A percentile compares a stretch with the other conserved stretches of the same genome.
These are phyloP conservation scores for Cladophialophora immunda DNA, from an alignment of 2,329 filamentous ascomycete genomes.

Conservation along the genomic window DNA sequence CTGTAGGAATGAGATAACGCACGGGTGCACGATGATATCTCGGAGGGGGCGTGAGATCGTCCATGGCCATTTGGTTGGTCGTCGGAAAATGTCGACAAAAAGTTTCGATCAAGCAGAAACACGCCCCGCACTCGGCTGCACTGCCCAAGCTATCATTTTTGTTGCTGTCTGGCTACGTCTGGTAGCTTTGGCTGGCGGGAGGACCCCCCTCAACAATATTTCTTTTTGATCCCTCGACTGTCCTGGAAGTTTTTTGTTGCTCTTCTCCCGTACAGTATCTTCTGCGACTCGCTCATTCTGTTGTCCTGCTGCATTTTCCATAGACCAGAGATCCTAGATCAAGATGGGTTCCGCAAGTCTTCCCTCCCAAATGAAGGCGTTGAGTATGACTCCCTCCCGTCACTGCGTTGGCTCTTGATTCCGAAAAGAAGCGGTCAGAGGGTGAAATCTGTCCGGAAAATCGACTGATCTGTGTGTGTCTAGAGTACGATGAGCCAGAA, in stretches of 20 bases:
- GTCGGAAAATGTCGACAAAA: slow-evolving; percentile 19
- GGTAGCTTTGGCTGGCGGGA: slow-evolving; percentile 10
- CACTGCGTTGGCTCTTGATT: not conserved
- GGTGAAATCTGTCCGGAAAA: not conserved
- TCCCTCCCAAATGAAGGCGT: slow-evolving; percentile 68
- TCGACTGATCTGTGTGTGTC: slow-evolving; percentile 9
- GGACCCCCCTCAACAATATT: slow-evolving; percentile 32
- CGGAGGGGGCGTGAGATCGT: slow-evolving; percentile 21
- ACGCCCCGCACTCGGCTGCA: slow-evolving; percentile 24
- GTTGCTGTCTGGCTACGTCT: slow-evolving; percentile 11
- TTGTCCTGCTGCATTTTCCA: slow-evolving; percentile 11
- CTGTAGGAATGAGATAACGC: not conserved
- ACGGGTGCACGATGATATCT: slow-evolving; percentile 31
- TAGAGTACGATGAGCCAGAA: slow-evolving; percentile 67
- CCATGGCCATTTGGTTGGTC: slow-evolving; percentile 16
- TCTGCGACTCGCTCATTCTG: slow-evolving; percentile 1
- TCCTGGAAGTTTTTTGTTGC: not conserved
- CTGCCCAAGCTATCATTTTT: slow-evolving; percentile 7
- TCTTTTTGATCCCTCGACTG: slow-evolving; percentile 14
- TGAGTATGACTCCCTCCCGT: slow-evolving; percentile 56
- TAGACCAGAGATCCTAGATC: slow-evolving; percentile 25
- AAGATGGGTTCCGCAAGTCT: slow-evolving; percentile 50
- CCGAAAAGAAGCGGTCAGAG: not conserved
- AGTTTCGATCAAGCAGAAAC: slow-evolving; percentile 12
- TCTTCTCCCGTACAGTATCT: slow-evolving; percentile 13